Base-by-base conservation (phyloP, 2,329 filamentous ascomycete species). In the Venturia nashicola region DNA sequence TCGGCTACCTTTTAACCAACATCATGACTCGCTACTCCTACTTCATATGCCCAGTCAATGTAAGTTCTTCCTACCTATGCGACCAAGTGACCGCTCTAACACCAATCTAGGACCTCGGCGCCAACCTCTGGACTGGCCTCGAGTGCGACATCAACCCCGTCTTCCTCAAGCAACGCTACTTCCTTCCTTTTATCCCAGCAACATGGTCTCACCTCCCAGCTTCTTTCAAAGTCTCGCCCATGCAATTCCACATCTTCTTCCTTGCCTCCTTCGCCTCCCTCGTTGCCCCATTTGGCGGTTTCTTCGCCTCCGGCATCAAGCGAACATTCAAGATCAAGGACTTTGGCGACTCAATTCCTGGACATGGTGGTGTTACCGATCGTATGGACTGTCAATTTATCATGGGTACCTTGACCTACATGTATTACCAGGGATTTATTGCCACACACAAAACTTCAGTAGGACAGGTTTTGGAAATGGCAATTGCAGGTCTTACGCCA, bases 351-450 rank as follows among this genome's bases (percentile, higher is more conserved):
- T 96, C 91, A 1, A 99, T 99, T 69, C 94, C 94, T 1, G 94
- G 94, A 27, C 94, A 99, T 71, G 94, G 94, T 66, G 94, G 94
- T 69, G 97, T 99, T 79, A 99, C 94, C 18, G 94, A 99, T 74
- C 89, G 94, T 67, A 97, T 99, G 93, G 94, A 99, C 74, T 99
- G 94, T 75, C 94, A 99, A 74, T 99, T 99, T 78, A 97, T 97
- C 79, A 99, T 99, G 94, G 94, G 94, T 9, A 94, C 96, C 77
- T 97, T 99, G 71, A 86, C 93, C 18, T 97, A 91, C 79, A 92
- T 99, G 83, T 99, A 99, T 78, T 99, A 95, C 78, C 92, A 97
- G 75, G 94, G 89, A 72, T 99, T 99, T 75, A 93, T 99, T 71
- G 92, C 92, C 4, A 82, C 91, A 7, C 86, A 96, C 80, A 91